Evolutionary conservation across 805 yeast genomes (phyloP).

Genomic region (Saturnispora mendoncae): DNA sequence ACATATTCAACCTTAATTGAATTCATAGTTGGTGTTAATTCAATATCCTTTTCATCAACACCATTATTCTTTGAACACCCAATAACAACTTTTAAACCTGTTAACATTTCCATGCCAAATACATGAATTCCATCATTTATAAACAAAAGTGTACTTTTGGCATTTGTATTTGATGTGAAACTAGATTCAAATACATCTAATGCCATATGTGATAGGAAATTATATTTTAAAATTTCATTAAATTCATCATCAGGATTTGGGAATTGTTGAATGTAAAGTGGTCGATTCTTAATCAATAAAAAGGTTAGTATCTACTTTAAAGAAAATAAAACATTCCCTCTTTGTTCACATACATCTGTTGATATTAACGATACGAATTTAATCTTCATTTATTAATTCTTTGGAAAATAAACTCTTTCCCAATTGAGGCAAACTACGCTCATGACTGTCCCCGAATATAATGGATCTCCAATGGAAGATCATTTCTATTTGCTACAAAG

Average conservation of each 20-base stretch:
- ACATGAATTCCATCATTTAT: slow-evolving; percentile 60
- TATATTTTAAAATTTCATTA: slow-evolving; percentile 48
- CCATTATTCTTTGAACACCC: slow-evolving; percentile 31
- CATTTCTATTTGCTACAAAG: too few species aligned
- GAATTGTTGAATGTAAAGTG: slow-evolving; percentile 52
- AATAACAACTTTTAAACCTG: slow-evolving; percentile 57
- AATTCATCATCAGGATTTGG: slow-evolving; percentile 21
- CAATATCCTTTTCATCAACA: slow-evolving; percentile 4
- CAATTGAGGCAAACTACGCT: too few species aligned
- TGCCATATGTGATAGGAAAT: slow-evolving; percentile 69
- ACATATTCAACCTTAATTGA: slow-evolving; percentile 48
- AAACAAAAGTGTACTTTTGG: slow-evolving; percentile 35
- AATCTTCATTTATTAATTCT: slow-evolving; percentile 31
- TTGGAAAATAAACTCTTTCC: too few species aligned
- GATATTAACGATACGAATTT: slow-evolving; percentile 52
- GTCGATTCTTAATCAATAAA: slow-evolving; percentile 33
- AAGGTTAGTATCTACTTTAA: not conserved
- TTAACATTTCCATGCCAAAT: slow-evolving; percentile 60
- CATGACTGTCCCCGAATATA: too few species aligned
- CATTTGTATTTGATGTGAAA: slow-evolving; percentile 29
- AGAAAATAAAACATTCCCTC: not conserved
- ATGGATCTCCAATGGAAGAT: too few species aligned
- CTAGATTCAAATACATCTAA: slow-evolving; percentile 57
- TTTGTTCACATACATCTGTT: slow-evolving; percentile 32
- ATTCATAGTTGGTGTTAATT: slow-evolving; percentile 26